Conservation (phyloP, 805 yeast species). For the Lachancea kluyveri region DNA sequence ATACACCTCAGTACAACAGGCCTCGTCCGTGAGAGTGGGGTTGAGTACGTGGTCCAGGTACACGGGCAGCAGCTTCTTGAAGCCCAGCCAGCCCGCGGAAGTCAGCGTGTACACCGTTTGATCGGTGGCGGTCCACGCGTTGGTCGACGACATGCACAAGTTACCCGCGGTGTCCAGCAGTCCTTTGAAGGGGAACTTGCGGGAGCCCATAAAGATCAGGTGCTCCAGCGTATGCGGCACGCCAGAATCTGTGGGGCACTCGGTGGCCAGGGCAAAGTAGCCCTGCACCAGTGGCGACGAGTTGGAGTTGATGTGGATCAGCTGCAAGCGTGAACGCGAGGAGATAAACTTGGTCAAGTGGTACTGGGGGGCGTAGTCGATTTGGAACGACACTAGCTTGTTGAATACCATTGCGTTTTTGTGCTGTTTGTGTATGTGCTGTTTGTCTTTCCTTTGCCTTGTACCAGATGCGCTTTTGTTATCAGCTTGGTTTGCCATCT, state of each 20-base stretch:
- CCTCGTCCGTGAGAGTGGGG: constrained; percentile 85
- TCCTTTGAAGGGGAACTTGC: constrained; percentile 86
- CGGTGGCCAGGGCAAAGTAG: constrained; percentile 94
- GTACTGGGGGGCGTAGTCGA: constrained; percentile 67
- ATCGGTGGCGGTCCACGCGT: constrained; percentile 96
- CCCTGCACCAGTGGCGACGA: constrained; percentile 88
- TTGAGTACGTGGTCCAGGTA: constrained; percentile 80
- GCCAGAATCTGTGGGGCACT: constrained; percentile 80
- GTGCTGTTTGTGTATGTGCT: not conserved
- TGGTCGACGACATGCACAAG: constrained; percentile 75
- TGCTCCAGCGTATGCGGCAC: constrained; percentile 96
- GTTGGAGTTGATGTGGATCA: constrained; percentile 62
- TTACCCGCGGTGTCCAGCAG: constrained; percentile 82
- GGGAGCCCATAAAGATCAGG: constrained; percentile 88
- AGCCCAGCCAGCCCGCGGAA: constrained; percentile 97
- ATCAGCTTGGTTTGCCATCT: too few species aligned
- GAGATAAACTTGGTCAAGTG: constrained; percentile 72
- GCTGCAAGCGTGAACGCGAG: constrained; percentile 71
- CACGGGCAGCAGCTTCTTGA: constrained; percentile 73
- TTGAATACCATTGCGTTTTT: constrained; percentile 30
- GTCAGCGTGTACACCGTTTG: constrained; percentile 89
- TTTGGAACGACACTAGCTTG: constrained; percentile 46
- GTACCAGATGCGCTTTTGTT: too few species aligned
- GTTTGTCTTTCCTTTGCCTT: not conserved
- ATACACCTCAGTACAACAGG: constrained; percentile 90